Base-by-base conservation (phyloP, 192 early-diverging fungal genomes). In the Phlyctochytrium planicorne region DNA sequence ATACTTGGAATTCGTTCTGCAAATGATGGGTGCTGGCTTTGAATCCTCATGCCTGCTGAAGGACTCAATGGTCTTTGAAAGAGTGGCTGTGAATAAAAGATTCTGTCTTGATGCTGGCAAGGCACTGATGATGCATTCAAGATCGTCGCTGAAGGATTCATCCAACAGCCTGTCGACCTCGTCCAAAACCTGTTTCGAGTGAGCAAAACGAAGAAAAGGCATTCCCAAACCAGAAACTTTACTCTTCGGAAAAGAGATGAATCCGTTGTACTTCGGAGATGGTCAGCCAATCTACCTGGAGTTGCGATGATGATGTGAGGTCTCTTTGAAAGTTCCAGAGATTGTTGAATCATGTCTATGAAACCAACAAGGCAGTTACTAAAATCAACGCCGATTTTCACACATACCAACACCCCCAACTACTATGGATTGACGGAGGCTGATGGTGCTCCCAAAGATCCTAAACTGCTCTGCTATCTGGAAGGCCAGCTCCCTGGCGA, bases 401-500 rank as follows among this genome's bases (percentile, higher is more conserved):
- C 40, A 14, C 71, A 64, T 76, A 79, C 83, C 91, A 72, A 94
- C 63, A 10, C 98, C 98, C 33, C 98, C 98, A 16, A 99, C 96
- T 30, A 95, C 80, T 30, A 97, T 90, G 0, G 86, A 82, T 56
- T 94, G 91, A 56, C 89, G 89, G 29, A 97, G 56, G 63, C 89
- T 91, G 53, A 96, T 91, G 27, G 88, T 82, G 35, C 90, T 89
- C 52, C 98, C 98, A 1, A 99, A 84, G 2, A 94, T 91, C 34
- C 89, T 79, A 67, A 99, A 99, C 72, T 99, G 96, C 69, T 99
- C 96, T 2, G 95, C 94, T 62, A 99, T 99, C 74, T 99, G 98
- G 71, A 90, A 96, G 0, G 98, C 96, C 17, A 99, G 83, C 75
- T 99, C 98, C 53, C 98, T 91, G 63, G n/a, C n/a, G n/a, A n/a